Base-by-base conservation (phyloP, 345 rosid genomes). In the Lumnitzera racemosa region DNA sequence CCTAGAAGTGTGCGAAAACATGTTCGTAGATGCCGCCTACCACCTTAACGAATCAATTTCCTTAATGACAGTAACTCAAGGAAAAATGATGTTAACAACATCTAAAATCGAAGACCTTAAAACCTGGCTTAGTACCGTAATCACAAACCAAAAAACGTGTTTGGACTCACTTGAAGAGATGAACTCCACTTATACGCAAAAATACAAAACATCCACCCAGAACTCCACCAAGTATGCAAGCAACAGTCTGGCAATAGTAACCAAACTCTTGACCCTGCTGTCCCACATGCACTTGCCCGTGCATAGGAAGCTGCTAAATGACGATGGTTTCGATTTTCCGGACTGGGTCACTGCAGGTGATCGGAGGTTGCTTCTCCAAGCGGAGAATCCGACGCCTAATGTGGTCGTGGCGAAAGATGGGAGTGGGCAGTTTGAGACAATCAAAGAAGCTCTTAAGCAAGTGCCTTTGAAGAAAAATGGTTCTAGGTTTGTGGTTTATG, bases 341-440 rank as follows among this genome's bases (percentile, higher is more conserved):
- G 49, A 23, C 12, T 85, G 96, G 98, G 67, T 89, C 1, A 55
- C 69, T 11, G 55, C 61, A 3, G 48, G 72, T 0, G 84, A 79
- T 27, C 60, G 96, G 58, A 64, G 85, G 72, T 61, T 89, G 29
- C 86, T 91, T 31, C 77, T 91, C 41, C 77, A 68, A 62, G 80
- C 16, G 3, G 12, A 61, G 3, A 70, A 61, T 4, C 49, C 65
- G 12, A 59, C 3, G 2, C 81, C 88, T 1, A 15, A 89, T 59
- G 75, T 69, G 24, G 72, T 71, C 14, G 96, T 91, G 58, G 92
- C 88, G 10, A 49, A 59, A 23, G 96, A 89, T 50, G 85, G 85
- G 9, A 74, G 69, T 1, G 94, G 96, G 3, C 53, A 83, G 24
- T 71, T 46, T 61, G 17, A 0, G 54, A 89, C 80, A 6, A 73